A percentile compares a stretch with the other conserved stretches of the same genome.
phyloP scores from a whole-genome alignment of 495 filamentous ascomycete genomes.

The Aspergillus olivimuriae region DNA sequence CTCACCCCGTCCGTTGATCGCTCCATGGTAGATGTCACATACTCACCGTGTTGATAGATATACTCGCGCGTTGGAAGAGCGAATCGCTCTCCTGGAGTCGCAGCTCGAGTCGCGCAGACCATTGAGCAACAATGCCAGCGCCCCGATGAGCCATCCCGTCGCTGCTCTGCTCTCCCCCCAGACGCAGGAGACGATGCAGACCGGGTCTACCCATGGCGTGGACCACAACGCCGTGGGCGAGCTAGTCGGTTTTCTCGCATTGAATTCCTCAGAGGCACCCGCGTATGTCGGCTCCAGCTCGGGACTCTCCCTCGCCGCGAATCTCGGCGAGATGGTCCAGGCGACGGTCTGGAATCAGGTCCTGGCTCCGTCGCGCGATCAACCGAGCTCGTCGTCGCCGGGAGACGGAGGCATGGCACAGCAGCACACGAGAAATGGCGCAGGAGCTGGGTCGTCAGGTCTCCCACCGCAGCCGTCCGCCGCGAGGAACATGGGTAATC shows the following conservation, averaged over 20 bases:
- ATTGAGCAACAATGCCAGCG: conserved; percentile 13
- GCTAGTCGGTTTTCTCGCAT: conserved; percentile 44
- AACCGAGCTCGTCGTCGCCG: conserved; percentile 15
- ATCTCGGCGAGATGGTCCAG: conserved; percentile 49
- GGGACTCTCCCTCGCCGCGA: conserved; percentile 42
- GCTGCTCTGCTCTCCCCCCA: conserved; percentile 22
- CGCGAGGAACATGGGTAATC: conserved; percentile 7
- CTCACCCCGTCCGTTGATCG: not conserved
- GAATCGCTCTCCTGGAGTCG: conserved; percentile 41
- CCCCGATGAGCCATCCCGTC: conserved; percentile 13
- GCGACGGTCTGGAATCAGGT: conserved; percentile 48
- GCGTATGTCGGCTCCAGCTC: conserved; percentile 50
- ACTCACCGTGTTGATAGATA: conserved; percentile 23
- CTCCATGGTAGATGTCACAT: not conserved
- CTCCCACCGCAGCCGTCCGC: conserved; percentile 8
- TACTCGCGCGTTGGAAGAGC: conserved; percentile 42
- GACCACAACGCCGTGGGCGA: conserved; percentile 44
- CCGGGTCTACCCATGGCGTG: conserved; percentile 17
- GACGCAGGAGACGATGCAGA: conserved; percentile 18
- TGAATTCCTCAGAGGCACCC: conserved; percentile 42
- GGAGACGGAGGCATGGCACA: not conserved
- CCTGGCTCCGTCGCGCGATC: conserved; percentile 29
- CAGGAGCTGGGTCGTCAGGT: not conserved
- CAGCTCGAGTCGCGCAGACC: conserved; percentile 21
- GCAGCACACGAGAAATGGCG: not conserved